phyloP scores from a whole-genome alignment of 805 yeast genomes.

The Maudiozyma bulderi region DNA sequence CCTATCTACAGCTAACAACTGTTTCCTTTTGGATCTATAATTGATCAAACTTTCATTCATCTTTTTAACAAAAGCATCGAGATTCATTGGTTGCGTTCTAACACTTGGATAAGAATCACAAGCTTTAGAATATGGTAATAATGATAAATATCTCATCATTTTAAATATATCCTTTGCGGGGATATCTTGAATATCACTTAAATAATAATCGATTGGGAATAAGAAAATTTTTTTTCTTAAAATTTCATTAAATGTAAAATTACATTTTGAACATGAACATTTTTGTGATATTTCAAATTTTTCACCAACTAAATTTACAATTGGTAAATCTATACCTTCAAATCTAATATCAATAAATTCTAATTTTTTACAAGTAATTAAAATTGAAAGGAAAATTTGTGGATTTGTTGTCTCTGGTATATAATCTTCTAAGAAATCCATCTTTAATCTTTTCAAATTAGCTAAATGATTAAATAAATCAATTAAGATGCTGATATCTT shows the following conservation, averaged over 20 bases:
- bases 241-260: conserved; percentile 25
- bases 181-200: conserved; percentile 22
- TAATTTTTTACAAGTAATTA: conserved; percentile 27
- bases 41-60: conserved; percentile 19
- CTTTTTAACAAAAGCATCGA: conserved; percentile 21
- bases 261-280: conserved; percentile 25
- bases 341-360: conserved; percentile 34
- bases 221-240: conserved; percentile 27
- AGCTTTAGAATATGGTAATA: conserved; percentile 36
- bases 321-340: conserved; percentile 27
- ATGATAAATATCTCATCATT: conserved; percentile 28
- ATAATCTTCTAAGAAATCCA: conserved; percentile 32
- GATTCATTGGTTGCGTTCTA: conserved; percentile 33
- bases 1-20: conserved; percentile 7
- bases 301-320: conserved; percentile 19
- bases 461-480: conserved; percentile 23
- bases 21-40: conserved; percentile 20
- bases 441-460: conserved; percentile 30
- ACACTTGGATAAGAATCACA: conserved; percentile 36
- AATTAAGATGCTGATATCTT: conserved; percentile 26
- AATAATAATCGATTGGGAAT: conserved; percentile 21
- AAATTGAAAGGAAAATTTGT: conserved; percentile 28
- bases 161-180: conserved; percentile 31
- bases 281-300: conserved; percentile 24
- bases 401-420: conserved; percentile 28